Conservation (phyloP, 441 rosid genomes). For the Rhodomyrtus psidioides region DNA sequence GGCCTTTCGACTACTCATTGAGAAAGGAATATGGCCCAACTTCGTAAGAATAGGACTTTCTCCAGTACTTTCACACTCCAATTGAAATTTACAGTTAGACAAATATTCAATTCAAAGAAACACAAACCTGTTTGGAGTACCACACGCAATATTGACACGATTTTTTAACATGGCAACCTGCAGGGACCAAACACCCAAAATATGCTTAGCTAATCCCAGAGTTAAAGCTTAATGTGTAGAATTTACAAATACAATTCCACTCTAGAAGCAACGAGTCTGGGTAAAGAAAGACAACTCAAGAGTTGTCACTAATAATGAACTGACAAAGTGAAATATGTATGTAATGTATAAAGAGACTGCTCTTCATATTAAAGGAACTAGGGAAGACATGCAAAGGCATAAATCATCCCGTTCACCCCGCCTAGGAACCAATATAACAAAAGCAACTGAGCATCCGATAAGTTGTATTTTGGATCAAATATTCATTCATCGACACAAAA, state of each 20-base stretch:
- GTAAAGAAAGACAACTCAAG: not conserved
- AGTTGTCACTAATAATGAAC: not conserved
- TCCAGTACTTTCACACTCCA: not conserved
- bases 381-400: not conserved
- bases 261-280: not conserved
- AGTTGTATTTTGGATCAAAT: not conserved
- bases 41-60: not conserved
- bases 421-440: not conserved
- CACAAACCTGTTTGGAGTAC: conserved; percentile 77
- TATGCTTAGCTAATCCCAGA: not conserved
- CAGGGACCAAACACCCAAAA: not conserved
- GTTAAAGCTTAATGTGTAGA: not conserved
- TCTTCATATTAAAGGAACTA: not conserved
- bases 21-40: not conserved
- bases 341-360: too few relatives aligned
- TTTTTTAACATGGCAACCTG: conserved; percentile 62
- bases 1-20: not conserved
- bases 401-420: not conserved
- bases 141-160: conserved; percentile 75
- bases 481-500: too few relatives aligned
- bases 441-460: not conserved
- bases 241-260: not conserved
- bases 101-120: not conserved
- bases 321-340: not conserved
- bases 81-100: not conserved